Base-by-base conservation (phyloP, 768 basidiomycete species). In the Tricholoma furcatifolium region DNA sequence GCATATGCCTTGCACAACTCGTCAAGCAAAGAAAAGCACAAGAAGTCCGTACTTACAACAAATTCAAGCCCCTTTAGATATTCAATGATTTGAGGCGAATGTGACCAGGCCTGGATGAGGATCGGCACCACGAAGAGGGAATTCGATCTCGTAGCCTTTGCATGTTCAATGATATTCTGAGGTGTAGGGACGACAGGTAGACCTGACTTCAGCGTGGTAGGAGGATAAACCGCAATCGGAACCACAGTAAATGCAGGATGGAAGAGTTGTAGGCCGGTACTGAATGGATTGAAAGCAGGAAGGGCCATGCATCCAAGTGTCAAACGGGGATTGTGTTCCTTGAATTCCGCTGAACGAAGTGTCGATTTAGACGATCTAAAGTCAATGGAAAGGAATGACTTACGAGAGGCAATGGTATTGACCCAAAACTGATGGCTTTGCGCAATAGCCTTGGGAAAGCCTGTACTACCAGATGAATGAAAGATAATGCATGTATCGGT, bases 401-500 rank as follows among this genome's bases (percentile, higher is more conserved):
- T 49, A 71, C 70, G 51, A n/a, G 50, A 55, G 2, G 42, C 30
- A 3, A 59, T 59, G 62, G 61, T 67, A 10, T 67, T 61, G 2
- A 58, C 38, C 4, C 54, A 48, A 5, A 48, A 58, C 1, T 54
- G 24, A 43, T 67, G 47, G 2, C 60, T 69, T 38, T 65, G 60
- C 0, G 66, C 55, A 40, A 74, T 69, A 4, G 71, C 58, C 45
- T 72, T 71, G 0, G 73, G 71, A 31, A 66, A 63, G 0, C 72
- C 68, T 0, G 73, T 71, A 41, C 72, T 73, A 10, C 73, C 73
- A 0, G 74, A 74, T 0, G 74, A 76, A 47, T 74, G 70, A 1
- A 74, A 40, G 49, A 66, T 68, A 30, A 61, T 45, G 35, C 60
- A 43, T 11, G 65, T 36, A 12, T 57, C 64, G 6, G 66, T 50